These are phyloP conservation scores for Hondaea fermentalgiana DNA, from an alignment of 108 stramenopile species.

Conservation along the genomic window DNA sequence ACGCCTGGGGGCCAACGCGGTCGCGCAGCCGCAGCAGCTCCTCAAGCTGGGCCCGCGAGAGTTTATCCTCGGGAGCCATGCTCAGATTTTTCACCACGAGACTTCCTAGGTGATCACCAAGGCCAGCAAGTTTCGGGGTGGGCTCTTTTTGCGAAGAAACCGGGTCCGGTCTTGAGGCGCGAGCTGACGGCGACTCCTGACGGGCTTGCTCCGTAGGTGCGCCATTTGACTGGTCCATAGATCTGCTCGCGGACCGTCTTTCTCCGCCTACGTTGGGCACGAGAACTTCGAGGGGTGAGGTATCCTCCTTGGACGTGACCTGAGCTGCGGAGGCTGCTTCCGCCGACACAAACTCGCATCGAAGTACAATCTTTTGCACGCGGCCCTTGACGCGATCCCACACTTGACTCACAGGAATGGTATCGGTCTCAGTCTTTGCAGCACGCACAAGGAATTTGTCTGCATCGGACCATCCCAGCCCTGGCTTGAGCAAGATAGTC, in stretches of 20 bases:
- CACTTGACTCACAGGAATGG: not conserved
- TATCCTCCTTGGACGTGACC: too few species aligned
- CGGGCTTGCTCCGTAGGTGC: too few species aligned
- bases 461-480: not conserved
- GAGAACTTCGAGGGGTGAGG: not conserved
- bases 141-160: too few species aligned
- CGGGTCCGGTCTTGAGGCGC: too few species aligned
- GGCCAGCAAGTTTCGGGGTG: not conserved
- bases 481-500: not conserved
- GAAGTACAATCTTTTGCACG: not conserved
- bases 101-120: not conserved
- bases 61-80: not conserved
- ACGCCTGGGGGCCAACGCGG: not conserved
- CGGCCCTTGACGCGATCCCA: not conserved
- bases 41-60: not conserved
- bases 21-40: not conserved
- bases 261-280: not conserved
- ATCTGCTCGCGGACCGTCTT: too few species aligned
- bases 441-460: constrained; percentile 4
- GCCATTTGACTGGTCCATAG: too few species aligned
- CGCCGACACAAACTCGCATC: not conserved
- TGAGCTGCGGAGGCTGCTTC: not conserved
- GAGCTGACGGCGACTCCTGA: too few species aligned
- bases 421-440: not conserved
- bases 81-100: not conserved